Base-by-base conservation (phyloP, 2,329 filamentous ascomycete species). In the Trichoderma breve region DNA sequence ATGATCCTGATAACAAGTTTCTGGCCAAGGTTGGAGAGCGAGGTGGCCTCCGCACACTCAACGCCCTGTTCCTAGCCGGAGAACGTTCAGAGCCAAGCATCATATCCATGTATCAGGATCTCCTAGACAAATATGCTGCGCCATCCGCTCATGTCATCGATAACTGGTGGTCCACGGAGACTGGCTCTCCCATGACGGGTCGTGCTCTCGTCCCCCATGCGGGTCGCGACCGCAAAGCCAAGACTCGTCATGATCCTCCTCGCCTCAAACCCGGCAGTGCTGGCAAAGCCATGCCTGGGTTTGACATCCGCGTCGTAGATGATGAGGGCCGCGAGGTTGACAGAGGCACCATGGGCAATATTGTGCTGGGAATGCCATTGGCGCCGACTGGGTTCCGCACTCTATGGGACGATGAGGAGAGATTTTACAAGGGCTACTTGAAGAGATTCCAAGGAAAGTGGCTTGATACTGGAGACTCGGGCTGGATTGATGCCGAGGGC, bases 381-480 rank as follows among this genome's bases (percentile, higher is more conserved):
- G 93, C 93, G 0, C 95, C 95, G 0, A 96, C 94, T 0, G 94
- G 91, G 0, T 94, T 98, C 77, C 91, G 93, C 0, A 95, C 91
- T 1, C 84, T 98, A 1, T 98, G 95, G 92, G 84, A 91, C 66
- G 95, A 98, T 74, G 92, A 94, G 60, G 92, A 93, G 73, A 85
- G 95, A 39, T 97, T 97, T 79, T 97, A 94, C 81, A 91, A 88
- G 74, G 90, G 94, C 2, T 98, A 98, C 77, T 82, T 97, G 75
- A 92, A 92, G 81, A 86, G 95, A 15, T 98, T 98, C 78, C 77
- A 88, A 6, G 93, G 94, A 0, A 88, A 88, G 76, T 98, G 93
- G 93, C 82, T 98, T 57, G 95, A 98, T 79, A 98, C 95, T 0
- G 95, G 95, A 2, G 95, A 98, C 79, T 92, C 94, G 0, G 95